phyloP scores from a whole-genome alignment of 2,329 filamentous ascomycete genomes.

The Lachnellula subtilissima region DNA sequence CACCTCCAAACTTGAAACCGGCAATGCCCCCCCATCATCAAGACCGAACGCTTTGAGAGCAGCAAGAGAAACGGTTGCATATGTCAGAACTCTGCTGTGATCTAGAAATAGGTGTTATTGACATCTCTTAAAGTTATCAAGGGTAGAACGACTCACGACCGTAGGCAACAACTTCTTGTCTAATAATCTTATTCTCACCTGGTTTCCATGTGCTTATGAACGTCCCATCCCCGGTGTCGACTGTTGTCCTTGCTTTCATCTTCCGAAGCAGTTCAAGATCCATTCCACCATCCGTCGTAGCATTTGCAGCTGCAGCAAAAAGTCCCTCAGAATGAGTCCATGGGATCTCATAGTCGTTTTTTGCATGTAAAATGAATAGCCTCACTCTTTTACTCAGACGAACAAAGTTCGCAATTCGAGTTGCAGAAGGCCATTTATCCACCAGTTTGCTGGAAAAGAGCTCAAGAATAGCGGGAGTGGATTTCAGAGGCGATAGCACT shows the following conservation, averaged over 20 bases:
- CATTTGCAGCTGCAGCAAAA: constrained; percentile 55
- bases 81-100: constrained; percentile 66
- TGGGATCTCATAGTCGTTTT: constrained; percentile 77
- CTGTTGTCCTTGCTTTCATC: constrained; percentile 29
- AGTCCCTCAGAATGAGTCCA: constrained; percentile 63
- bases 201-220: constrained; percentile 32
- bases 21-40: constrained; percentile 26
- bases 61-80: constrained; percentile 58
- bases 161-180: constrained; percentile 30
- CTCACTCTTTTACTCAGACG: constrained; percentile 51
- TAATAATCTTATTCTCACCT: constrained; percentile 28
- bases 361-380: constrained; percentile 72
- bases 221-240: constrained; percentile 30
- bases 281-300: constrained; percentile 37
- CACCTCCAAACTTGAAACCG: constrained; percentile 3
- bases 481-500: constrained; percentile 67
- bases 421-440: constrained; percentile 76
- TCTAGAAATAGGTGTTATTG: constrained; percentile 37
- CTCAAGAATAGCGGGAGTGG: constrained; percentile 59
- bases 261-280: constrained; percentile 21
- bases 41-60: constrained; percentile 60
- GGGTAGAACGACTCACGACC: constrained; percentile 25
- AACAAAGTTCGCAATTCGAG: constrained; percentile 57
- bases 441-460: constrained; percentile 59
- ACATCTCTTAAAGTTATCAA: not conserved